Base-by-base conservation (phyloP, 352 stramenopile species). In the Globisporangium cederbergense region DNA sequence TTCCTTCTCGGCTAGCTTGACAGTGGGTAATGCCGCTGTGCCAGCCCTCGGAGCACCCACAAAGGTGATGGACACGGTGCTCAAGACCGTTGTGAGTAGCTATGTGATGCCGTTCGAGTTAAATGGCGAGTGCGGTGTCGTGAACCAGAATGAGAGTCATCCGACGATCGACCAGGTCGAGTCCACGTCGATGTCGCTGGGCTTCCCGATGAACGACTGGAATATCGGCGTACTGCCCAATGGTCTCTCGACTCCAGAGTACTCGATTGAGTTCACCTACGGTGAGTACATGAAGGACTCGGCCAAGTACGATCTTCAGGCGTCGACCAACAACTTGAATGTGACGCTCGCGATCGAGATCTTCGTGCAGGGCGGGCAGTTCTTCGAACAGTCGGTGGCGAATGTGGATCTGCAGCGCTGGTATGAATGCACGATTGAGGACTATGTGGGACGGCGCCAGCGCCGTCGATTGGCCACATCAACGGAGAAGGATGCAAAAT, bases 121-220 rank as follows among this genome's bases (percentile, higher is more conserved):
- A 11, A 51, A 58, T 7, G 61, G n/a, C 14, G 4, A 66, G 18
- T 69, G 67, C 22, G 56, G 47, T 2, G 22, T 49, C 38, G n/a
- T 52, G 22, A 68, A 30, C 28, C 34, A 65, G 30, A 30, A 30
- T n/a, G 16, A 25, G 4, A 30, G 47, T 6, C 32, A 64, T 20
- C 60, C 60, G 20, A 49, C 45, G 8, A 30, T 71, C 18, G 36
- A 58, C 16, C 60, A 71, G 40, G 25, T 71, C 18, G 65, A 68
- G 3, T 36, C 60, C 14, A 71, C 65, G 18, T 64, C 60, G 10
- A 13, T 68, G 3, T 64, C 58, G 18, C 25, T 68, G 6, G 60
- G 60, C 5, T 71, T 71, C 25, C 62, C 62, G 4, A 50, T 71
- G 60, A 71, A 68, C 4, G 65, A 71, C 32, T 71, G 65, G 65